Evolutionary conservation across 768 basidiomycete genomes (phyloP).

Genomic region (Albatrellus ellisii): DNA sequence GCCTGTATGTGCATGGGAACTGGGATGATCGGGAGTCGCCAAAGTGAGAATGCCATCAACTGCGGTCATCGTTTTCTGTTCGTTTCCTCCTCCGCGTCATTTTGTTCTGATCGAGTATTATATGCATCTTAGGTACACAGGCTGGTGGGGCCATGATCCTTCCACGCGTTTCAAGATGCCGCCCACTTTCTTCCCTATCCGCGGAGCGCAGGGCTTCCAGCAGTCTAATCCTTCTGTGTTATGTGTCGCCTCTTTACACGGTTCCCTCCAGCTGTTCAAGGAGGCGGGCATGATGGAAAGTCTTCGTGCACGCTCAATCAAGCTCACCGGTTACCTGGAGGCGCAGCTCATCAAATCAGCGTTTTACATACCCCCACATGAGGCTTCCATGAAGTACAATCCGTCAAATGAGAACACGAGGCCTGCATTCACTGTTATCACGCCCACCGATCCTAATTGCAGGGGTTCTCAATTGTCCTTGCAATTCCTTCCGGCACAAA

Average conservation of each 20-base stretch:
- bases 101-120: constrained; percentile 4
- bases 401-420: constrained; percentile 8
- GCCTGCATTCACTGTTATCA: constrained; percentile 82
- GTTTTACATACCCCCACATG: constrained; percentile 42
- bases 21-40: constrained; percentile 54
- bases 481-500: constrained; percentile 51
- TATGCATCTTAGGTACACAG: constrained; percentile 49
- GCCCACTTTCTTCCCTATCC: constrained; percentile 65
- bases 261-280: constrained; percentile 71
- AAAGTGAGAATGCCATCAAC: constrained; percentile 33
- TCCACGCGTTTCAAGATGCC: constrained; percentile 88
- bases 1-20: constrained; percentile 77
- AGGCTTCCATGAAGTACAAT: constrained; percentile 19
- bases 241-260: constrained; percentile 65
- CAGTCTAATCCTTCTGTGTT: constrained; percentile 90
- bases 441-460: constrained; percentile 50
- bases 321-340: constrained; percentile 64
- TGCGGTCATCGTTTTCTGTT: constrained; percentile 1
- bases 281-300: constrained; percentile 61
- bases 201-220: constrained; percentile 90
- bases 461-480: constrained; percentile 87
- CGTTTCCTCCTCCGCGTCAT: constrained; percentile 1
- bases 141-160: constrained; percentile 97
- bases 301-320: constrained; percentile 55
- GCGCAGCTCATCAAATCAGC: constrained; percentile 42